Conservation (phyloP, 2,329 filamentous ascomycete genomes). For the Epicoccum nigrum region DNA sequence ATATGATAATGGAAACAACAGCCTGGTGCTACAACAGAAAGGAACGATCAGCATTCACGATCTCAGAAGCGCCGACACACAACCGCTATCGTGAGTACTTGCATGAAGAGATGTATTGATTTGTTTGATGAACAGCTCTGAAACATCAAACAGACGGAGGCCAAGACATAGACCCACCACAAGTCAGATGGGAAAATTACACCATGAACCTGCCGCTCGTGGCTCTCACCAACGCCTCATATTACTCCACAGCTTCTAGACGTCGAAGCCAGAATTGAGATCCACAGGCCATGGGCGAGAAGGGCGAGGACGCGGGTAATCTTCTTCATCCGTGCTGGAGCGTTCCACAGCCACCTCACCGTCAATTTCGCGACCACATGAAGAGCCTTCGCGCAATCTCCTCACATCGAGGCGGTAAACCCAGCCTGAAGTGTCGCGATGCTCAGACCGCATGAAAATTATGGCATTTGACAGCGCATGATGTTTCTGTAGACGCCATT, state of each 20-base stretch:
- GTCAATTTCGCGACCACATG: slow-evolving; percentile 11
- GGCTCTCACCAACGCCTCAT: slow-evolving; percentile 1
- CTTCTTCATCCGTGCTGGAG: neutral
- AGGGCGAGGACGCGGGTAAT: neutral
- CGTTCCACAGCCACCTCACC: slow-evolving; percentile 7
- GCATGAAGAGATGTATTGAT: slow-evolving; percentile 11
- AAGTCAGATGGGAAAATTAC: slow-evolving; percentile 3
- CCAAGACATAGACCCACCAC: slow-evolving; percentile 9
- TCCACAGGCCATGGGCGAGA: slow-evolving; percentile 5
- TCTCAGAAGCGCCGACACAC: neutral
- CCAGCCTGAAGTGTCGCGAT: neutral
- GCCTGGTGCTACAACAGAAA: slow-evolving; percentile 6
- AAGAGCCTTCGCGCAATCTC: slow-evolving; percentile 12
- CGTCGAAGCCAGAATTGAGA: slow-evolving; percentile 6
- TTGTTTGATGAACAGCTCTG: slow-evolving; percentile 16
- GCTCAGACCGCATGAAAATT: neutral
- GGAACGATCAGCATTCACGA: slow-evolving; percentile 6
- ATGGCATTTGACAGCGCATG: slow-evolving; percentile 24
- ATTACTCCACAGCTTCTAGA: slow-evolving; percentile 15
- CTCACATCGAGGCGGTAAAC: slow-evolving; percentile 1
- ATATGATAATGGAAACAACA: neutral
- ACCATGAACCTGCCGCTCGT: slow-evolving; percentile 1
- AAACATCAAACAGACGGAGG: slow-evolving; percentile 11
- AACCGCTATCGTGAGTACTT: slow-evolving; percentile 1
- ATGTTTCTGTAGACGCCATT: slow-evolving; percentile 35